phyloP scores from a whole-genome alignment of 148 eudicot species.

The Hydrangea macrophylla region DNA sequence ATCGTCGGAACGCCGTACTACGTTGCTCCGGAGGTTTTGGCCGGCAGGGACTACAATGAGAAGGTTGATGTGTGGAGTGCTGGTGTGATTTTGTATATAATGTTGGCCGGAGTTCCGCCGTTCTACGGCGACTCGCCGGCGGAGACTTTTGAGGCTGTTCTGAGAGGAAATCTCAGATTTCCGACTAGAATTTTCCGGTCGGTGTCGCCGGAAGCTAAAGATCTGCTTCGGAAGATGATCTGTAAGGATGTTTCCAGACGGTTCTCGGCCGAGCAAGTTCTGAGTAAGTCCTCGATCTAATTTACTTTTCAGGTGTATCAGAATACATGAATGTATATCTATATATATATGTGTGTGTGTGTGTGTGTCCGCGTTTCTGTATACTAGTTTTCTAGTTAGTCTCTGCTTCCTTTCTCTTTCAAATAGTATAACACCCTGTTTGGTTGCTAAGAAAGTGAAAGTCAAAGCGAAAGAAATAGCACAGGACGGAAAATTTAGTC shows the following conservation, averaged over 20 bases:
- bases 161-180: slow-evolving; percentile 71
- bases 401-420: neutral
- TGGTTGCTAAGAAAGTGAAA: neutral
- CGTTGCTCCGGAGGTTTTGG: slow-evolving; percentile 84
- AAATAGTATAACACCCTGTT: neutral
- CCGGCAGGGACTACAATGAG: slow-evolving; percentile 70
- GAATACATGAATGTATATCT: too few species aligned
- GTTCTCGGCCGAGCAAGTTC: slow-evolving; percentile 79
- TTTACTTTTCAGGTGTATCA: neutral
- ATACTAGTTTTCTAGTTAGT: neutral
- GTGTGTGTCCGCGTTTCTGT: too few species aligned
- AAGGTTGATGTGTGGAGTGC: slow-evolving; percentile 91
- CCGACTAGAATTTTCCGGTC: slow-evolving; percentile 66
- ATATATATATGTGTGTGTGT: too few species aligned
- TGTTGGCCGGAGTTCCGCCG: slow-evolving; percentile 82
- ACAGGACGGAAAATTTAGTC: neutral
- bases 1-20: slow-evolving; percentile 91
- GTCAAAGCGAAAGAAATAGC: neutral
- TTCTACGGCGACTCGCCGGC: slow-evolving; percentile 63
- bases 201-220: slow-evolving; percentile 73
- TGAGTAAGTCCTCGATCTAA: slow-evolving; percentile 42
- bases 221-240: slow-evolving; percentile 84
- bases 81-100: slow-evolving; percentile 73
- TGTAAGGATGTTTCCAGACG: slow-evolving; percentile 71
- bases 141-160: slow-evolving; percentile 70